phyloP scores from a whole-genome alignment of 768 basidiomycete genomes.

The Naganishia kalamii region DNA sequence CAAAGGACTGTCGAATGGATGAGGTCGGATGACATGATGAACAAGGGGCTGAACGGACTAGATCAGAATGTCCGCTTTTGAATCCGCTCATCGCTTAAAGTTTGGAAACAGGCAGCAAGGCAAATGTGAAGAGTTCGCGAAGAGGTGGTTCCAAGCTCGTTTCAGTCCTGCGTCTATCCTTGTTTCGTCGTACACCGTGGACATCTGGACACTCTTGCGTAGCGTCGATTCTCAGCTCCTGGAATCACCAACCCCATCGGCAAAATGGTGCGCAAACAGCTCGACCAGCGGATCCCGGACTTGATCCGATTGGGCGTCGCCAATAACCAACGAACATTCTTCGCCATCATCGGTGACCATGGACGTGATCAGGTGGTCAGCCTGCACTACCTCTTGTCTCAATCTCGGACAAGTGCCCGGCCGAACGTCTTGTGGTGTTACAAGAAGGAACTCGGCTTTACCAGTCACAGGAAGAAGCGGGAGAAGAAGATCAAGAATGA shows the following conservation, averaged over 20 bases:
- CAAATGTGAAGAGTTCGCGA: not conserved
- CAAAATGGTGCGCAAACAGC: slow-evolving; percentile 49
- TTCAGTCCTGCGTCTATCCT: no score
- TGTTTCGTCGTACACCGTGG: no score
- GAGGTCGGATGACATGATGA: not conserved
- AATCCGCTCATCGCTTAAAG: not conserved
- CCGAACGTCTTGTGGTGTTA: slow-evolving; percentile 97
- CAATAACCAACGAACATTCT: slow-evolving; percentile 85
- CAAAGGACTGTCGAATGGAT: not conserved
- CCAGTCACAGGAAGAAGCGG: slow-evolving; percentile 92
- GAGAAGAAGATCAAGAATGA: slow-evolving; percentile 96
- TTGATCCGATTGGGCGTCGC: slow-evolving; percentile 91
- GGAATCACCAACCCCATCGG: not conserved
- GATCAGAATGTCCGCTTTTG: not conserved
- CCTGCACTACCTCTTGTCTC: slow-evolving; percentile 87
- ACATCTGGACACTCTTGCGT: no score
- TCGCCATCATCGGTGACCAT: slow-evolving; percentile 91
- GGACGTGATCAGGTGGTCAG: slow-evolving; percentile 92
- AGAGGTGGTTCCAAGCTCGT: no score
- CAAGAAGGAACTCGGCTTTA: slow-evolving; percentile 96
- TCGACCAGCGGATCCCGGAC: slow-evolving; percentile 86
- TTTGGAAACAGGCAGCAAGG: not conserved
- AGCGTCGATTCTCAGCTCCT: no score
- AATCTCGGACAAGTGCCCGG: slow-evolving; percentile 78
- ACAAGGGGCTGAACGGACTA: not conserved